A percentile compares a stretch with the other conserved stretches of the same genome.
phyloP scores from a whole-genome alignment of 768 basidiomycete genomes.

The Gautieria morchelliformis region DNA sequence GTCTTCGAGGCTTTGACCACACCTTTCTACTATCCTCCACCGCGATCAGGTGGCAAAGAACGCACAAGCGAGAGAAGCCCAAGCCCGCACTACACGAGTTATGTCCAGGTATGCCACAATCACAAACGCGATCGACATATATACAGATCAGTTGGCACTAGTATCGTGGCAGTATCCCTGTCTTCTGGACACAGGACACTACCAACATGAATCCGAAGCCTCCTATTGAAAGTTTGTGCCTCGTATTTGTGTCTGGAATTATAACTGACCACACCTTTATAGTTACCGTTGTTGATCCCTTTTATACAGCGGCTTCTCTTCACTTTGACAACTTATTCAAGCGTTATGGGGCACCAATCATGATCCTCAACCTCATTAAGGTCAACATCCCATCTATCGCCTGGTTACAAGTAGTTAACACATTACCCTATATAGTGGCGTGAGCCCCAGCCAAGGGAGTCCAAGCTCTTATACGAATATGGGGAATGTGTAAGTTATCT shows the following conservation, averaged over 20 bases:
- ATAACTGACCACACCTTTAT: slow-evolving; percentile 7
- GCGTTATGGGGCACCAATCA: slow-evolving; percentile 84
- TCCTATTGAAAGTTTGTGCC: slow-evolving; percentile 81
- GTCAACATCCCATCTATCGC: slow-evolving; percentile 27
- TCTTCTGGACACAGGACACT: slow-evolving; percentile 95
- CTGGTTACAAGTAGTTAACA: neutral
- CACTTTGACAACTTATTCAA: slow-evolving; percentile 90
- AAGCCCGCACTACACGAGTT: slow-evolving; percentile 87
- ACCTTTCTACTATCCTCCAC: slow-evolving; percentile 70
- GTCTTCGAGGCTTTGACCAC: slow-evolving; percentile 86
- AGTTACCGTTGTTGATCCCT: slow-evolving; percentile 94
- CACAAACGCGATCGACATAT: neutral
- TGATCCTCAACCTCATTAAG: slow-evolving; percentile 92
- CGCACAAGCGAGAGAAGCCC: slow-evolving; percentile 34
- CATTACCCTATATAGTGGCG: slow-evolving; percentile 8
- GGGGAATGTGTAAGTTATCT: slow-evolving; percentile 86
- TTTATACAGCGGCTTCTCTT: slow-evolving; percentile 83
- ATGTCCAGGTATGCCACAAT: slow-evolving; percentile 60
- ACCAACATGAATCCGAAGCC: slow-evolving; percentile 86
- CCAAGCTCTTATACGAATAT: slow-evolving; percentile 84
- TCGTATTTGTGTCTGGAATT: neutral
- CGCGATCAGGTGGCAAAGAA: slow-evolving; percentile 23
- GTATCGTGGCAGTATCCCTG: slow-evolving; percentile 92
- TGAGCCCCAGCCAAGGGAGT: slow-evolving; percentile 61
- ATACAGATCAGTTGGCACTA: slow-evolving; percentile 19